These are phyloP conservation scores for Barbarea vulgaris DNA, from an alignment of 345 rosid species.

Conservation along the genomic window DNA sequence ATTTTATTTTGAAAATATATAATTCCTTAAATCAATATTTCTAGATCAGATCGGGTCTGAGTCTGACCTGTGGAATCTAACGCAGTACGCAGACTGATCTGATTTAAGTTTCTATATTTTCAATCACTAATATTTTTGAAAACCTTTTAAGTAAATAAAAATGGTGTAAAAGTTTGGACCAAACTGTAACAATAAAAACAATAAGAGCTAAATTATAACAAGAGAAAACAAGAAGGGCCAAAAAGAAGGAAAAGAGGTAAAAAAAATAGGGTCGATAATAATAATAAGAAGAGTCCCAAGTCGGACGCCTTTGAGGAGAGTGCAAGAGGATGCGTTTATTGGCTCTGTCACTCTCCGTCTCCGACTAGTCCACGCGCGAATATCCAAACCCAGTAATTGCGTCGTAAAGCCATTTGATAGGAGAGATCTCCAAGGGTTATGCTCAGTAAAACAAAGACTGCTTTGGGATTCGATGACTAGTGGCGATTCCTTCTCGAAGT, in stretches of 20 bases:
- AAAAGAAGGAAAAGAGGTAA: neutral
- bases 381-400: neutral
- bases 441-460: neutral
- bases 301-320: constrained; percentile 4
- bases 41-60: constrained; percentile 9
- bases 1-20: neutral
- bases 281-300: neutral
- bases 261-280: neutral
- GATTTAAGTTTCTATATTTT: neutral
- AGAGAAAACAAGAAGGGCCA: neutral
- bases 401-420: neutral
- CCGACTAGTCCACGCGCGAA: constrained; percentile 31
- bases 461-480: constrained; percentile 34
- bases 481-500: constrained; percentile 18
- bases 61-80: neutral
- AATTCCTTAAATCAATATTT: neutral
- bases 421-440: neutral
- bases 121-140: neutral
- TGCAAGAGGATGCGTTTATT: neutral
- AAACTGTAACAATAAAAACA: neutral
- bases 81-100: constrained; percentile 4
- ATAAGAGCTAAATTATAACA: neutral
- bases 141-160: neutral
- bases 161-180: neutral
- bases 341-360: neutral